Percentiles rank a stretch among this genome's conserved stretches.
phyloP scores from a whole-genome alignment of 2,329 filamentous ascomycete species.

The Colletotrichum godetiae region DNA sequence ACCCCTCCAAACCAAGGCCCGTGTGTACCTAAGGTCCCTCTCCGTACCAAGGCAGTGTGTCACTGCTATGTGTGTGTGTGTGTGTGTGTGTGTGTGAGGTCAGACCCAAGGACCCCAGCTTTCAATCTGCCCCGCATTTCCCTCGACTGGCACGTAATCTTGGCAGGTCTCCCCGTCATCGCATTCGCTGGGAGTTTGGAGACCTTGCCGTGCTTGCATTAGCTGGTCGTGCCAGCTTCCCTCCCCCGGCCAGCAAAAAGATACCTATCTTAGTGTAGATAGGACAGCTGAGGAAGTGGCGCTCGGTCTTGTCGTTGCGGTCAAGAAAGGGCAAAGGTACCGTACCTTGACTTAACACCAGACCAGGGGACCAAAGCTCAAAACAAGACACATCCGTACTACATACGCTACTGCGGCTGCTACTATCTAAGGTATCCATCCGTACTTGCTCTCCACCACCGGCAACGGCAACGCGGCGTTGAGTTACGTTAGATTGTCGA shows the following conservation, averaged over 20 bases:
- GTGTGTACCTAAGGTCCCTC: too few species aligned
- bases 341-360: slow-evolving; percentile 24
- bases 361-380: slow-evolving; percentile 21
- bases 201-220: not conserved
- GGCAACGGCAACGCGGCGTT: not conserved
- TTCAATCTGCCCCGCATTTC: slow-evolving; percentile 25
- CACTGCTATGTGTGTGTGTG: not conserved
- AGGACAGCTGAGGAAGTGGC: not conserved
- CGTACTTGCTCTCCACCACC: slow-evolving; percentile 6
- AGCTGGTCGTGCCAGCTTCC: not conserved
- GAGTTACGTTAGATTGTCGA: not conserved
- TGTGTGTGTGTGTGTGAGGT: slow-evolving; percentile 21
- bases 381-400: slow-evolving; percentile 11
- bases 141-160: slow-evolving; percentile 23
- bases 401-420: not conserved
- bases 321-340: not conserved
- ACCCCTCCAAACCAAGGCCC: slow-evolving; percentile 13
- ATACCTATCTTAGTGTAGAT: not conserved
- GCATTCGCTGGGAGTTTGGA: not conserved
- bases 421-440: not conserved
- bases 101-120: slow-evolving; percentile 15
- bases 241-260: not conserved
- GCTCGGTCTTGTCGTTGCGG: slow-evolving; percentile 13
- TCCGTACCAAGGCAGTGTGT: not conserved
- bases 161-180: slow-evolving; percentile 10